Conservation (phyloP, 495 filamentous ascomycete species). For the Daldinia grandis region DNA sequence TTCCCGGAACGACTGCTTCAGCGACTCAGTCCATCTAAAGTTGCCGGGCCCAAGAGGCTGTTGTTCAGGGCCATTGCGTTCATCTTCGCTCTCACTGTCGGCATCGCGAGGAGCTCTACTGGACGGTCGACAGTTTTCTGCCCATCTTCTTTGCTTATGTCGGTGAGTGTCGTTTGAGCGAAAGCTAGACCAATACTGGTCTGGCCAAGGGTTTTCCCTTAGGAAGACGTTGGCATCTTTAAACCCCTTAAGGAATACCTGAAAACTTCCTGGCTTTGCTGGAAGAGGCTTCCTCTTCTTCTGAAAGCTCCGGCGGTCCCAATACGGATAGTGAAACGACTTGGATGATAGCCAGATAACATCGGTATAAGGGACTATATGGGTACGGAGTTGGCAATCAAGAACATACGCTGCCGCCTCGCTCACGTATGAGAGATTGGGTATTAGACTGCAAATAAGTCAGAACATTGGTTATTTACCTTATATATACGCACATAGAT, state of each 20-base stretch:
- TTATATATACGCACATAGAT: neutral
- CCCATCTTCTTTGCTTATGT: slow-evolving; percentile 77
- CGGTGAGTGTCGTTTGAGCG: slow-evolving; percentile 75
- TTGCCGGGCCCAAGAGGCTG: slow-evolving; percentile 55
- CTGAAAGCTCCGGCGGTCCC: slow-evolving; percentile 89
- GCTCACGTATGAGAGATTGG: slow-evolving; percentile 98
- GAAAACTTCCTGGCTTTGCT: slow-evolving; percentile 92
- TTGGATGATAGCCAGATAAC: slow-evolving; percentile 94
- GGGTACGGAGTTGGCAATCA: slow-evolving; percentile 86
- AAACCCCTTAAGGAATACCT: slow-evolving; percentile 95
- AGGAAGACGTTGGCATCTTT: slow-evolving; percentile 97
- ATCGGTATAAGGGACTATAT: slow-evolving; percentile 95
- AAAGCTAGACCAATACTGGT: slow-evolving; percentile 82
- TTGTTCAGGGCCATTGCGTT: slow-evolving; percentile 40
- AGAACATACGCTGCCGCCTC: slow-evolving; percentile 97
- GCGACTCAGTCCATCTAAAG: slow-evolving; percentile 86
- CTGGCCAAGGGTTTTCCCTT: slow-evolving; percentile 96
- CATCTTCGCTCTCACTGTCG: slow-evolving; percentile 75
- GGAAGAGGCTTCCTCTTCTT: slow-evolving; percentile 88
- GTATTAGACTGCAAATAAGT: slow-evolving; percentile 71
- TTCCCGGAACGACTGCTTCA: slow-evolving; percentile 93
- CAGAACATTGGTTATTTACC: slow-evolving; percentile 7
- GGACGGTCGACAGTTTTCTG: slow-evolving; percentile 79
- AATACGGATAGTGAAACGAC: slow-evolving; percentile 97
- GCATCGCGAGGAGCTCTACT: slow-evolving; percentile 66